These are phyloP conservation scores for Trypanosoma platydactyli DNA, from an alignment of 208 protist species.

Conservation along the genomic window DNA sequence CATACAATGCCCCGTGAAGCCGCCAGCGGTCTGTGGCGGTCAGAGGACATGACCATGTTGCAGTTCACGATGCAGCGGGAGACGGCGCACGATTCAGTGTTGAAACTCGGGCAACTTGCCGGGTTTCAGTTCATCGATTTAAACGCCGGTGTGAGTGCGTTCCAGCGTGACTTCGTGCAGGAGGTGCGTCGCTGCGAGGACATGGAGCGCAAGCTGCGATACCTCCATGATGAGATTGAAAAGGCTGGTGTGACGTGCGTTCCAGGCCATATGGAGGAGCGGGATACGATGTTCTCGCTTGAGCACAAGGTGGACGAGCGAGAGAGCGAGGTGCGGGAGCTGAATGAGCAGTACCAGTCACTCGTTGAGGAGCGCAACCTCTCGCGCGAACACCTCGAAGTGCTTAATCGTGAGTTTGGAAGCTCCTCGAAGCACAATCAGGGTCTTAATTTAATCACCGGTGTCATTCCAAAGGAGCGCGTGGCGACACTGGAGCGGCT, in stretches of 20 bases:
- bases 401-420: slow-evolving; percentile 74
- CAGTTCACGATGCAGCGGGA: slow-evolving; percentile 97
- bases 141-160: slow-evolving; percentile 91
- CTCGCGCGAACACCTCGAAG: slow-evolving; percentile 78
- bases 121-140: slow-evolving; percentile 97
- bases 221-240: slow-evolving; percentile 92
- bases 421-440: slow-evolving; percentile 36
- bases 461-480: slow-evolving; percentile 91
- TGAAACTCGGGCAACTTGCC: slow-evolving; percentile 95
- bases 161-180: slow-evolving; percentile 96
- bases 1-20: slow-evolving; percentile 72
- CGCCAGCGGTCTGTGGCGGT: slow-evolving; percentile 92
- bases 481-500: slow-evolving; percentile 92
- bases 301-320: slow-evolving; percentile 91
- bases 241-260: slow-evolving; percentile 61
- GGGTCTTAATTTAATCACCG: slow-evolving; percentile 91
- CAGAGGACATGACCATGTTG: slow-evolving; percentile 97
- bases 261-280: slow-evolving; percentile 39
- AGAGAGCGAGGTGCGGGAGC: slow-evolving; percentile 90
- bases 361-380: slow-evolving; percentile 83
- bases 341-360: slow-evolving; percentile 88
- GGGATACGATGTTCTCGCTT: slow-evolving; percentile 82
- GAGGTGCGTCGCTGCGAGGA: slow-evolving; percentile 97
- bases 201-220: slow-evolving; percentile 95
- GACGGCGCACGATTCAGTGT: slow-evolving; percentile 95